phyloP scores from a whole-genome alignment of 2,329 filamentous ascomycete species.

The Aspergillus neoniger region DNA sequence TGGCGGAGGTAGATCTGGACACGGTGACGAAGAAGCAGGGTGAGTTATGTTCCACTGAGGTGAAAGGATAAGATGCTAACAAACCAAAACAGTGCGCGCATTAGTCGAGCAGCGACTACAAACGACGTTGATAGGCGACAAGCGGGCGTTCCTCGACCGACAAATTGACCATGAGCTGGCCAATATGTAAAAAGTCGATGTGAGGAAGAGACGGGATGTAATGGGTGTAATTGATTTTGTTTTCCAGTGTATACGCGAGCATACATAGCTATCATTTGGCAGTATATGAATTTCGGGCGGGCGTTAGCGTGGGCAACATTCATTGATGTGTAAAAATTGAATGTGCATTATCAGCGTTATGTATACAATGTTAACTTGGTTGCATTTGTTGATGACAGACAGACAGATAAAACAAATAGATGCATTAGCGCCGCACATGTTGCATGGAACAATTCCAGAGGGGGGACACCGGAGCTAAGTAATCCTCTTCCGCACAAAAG shows the following conservation, averaged over 20 bases:
- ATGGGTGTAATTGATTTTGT: neutral
- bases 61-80: neutral
- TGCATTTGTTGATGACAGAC: too few relatives aligned
- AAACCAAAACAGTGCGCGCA: constrained; percentile 61
- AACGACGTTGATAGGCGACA: constrained; percentile 82
- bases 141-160: constrained; percentile 83
- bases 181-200: constrained; percentile 66
- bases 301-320: too few relatives aligned
- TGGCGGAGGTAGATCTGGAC: constrained; percentile 88
- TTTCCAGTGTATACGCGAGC: too few relatives aligned
- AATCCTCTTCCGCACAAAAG: too few relatives aligned
- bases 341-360: too few relatives aligned
- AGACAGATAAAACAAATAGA: too few relatives aligned
- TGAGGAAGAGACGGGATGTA: too few relatives aligned
- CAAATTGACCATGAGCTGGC: constrained; percentile 93
- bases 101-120: constrained; percentile 92
- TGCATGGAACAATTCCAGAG: too few relatives aligned
- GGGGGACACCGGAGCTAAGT: too few relatives aligned
- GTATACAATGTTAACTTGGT: too few relatives aligned
- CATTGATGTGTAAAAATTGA: too few relatives aligned
- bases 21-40: constrained; percentile 97
- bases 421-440: too few relatives aligned
- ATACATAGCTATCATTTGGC: constrained; percentile 6
- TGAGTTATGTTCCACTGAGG: constrained; percentile 32
- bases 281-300: constrained; percentile 4